Conservation (phyloP, 2,329 filamentous ascomycete species). For the Aspergillus puulaauensis region DNA sequence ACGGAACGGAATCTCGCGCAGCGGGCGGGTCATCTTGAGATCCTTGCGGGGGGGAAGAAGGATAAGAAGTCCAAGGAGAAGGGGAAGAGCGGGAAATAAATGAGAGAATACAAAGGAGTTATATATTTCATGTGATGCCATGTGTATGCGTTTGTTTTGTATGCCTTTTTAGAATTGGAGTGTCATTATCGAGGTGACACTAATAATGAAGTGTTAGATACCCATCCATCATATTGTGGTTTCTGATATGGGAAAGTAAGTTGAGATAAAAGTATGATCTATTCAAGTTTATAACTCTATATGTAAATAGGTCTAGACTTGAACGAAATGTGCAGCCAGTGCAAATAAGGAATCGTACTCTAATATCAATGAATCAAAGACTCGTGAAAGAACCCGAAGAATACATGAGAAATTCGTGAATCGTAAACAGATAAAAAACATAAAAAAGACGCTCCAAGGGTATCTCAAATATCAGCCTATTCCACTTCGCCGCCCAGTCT, state of each 20-base stretch:
- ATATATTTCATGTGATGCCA: not conserved
- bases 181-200: not conserved
- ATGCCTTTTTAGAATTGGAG: not conserved
- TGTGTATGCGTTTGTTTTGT: not conserved
- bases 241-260: not conserved
- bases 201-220: conserved; percentile 16
- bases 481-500: conserved; percentile 21
- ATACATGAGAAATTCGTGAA: conserved; percentile 9
- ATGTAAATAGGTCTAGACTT: not conserved
- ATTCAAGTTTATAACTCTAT: not conserved
- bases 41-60: conserved; percentile 67
- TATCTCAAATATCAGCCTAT: conserved; percentile 34
- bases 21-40: conserved; percentile 68
- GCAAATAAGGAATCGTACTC: conserved; percentile 21
- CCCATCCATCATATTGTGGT: conserved; percentile 9
- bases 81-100: conserved; percentile 27
- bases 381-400: not conserved
- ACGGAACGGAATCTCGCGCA: conserved; percentile 68
- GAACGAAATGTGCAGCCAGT: conserved; percentile 1
- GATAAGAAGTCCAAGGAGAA: conserved; percentile 43
- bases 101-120: conserved; percentile 8
- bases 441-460: conserved; percentile 29
- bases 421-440: conserved; percentile 10
- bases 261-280: not conserved
- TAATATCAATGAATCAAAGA: conserved; percentile 1